Evolutionary conservation across 352 stramenopile genomes (phyloP).

Genomic region (Thraustochytrium aureum): DNA sequence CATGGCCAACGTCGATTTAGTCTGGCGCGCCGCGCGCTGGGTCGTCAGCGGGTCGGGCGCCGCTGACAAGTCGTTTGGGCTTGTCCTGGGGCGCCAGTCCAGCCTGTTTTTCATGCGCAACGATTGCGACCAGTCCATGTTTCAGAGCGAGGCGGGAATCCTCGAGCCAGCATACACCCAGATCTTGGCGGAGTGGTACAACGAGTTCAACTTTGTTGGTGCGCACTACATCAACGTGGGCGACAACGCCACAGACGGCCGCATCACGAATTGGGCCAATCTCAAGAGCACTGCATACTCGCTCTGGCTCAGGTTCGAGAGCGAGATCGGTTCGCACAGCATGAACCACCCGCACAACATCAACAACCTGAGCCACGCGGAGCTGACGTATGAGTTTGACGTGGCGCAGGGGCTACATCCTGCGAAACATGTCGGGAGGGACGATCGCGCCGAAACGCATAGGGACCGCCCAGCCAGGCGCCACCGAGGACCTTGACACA

Average conservation of each 20-base stretch:
- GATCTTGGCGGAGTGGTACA: not conserved
- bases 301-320: not conserved
- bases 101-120: conserved; percentile 11
- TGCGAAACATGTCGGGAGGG: conserved; percentile 25
- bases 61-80: not conserved
- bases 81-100: conserved; percentile 1
- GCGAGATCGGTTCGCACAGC: conserved; percentile 28
- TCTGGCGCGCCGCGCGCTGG: conserved; percentile 30
- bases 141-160: not conserved
- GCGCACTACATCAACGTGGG: conserved; percentile 50
- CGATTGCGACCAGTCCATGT: conserved; percentile 38
- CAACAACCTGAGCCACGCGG: not conserved
- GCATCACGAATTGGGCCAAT: conserved; percentile 16
- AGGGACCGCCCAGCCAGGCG: conserved; percentile 41
- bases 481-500: not conserved
- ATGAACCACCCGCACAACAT: conserved; percentile 35
- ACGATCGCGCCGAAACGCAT: conserved; percentile 19
- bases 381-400: conserved; percentile 41
- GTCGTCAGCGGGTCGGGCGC: not conserved
- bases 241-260: not conserved
- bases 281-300: not conserved
- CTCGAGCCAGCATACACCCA: conserved; percentile 6
- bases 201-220: not conserved
- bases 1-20: conserved; percentile 17
- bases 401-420: not conserved